phyloP scores from a whole-genome alignment of 371 early-diverging fungal genomes.

The Mortierella sp. region DNA sequence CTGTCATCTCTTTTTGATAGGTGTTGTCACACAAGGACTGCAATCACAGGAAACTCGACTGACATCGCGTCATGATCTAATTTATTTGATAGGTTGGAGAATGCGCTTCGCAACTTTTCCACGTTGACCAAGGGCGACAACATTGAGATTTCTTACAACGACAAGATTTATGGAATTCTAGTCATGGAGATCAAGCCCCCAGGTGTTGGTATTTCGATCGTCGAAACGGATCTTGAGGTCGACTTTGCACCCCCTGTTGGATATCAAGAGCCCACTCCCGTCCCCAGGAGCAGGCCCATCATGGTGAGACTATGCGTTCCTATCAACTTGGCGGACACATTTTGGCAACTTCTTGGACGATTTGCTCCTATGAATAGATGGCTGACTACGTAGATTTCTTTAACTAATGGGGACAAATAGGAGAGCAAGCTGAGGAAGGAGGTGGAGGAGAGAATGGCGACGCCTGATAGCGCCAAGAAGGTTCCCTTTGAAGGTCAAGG shows the following conservation, averaged over 20 bases:
- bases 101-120: slow-evolving; percentile 95
- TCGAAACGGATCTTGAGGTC: slow-evolving; percentile 99
- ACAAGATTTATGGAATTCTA: slow-evolving; percentile 89
- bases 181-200: slow-evolving; percentile 95
- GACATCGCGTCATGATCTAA: not conserved
- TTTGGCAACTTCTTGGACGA: not conserved
- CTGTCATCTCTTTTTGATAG: not conserved
- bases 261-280: slow-evolving; percentile 90
- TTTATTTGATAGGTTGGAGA: slow-evolving; percentile 82
- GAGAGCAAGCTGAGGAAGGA: slow-evolving; percentile 65
- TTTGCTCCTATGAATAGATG: not conserved
- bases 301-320: slow-evolving; percentile 53
- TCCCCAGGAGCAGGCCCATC: slow-evolving; percentile 55
- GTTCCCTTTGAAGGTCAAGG: slow-evolving; percentile 59
- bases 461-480: slow-evolving; percentile 57
- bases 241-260: slow-evolving; percentile 99
- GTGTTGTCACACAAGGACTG: not conserved
- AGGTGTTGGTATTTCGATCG: slow-evolving; percentile 91
- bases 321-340: not conserved
- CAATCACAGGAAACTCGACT: not conserved
- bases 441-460: slow-evolving; percentile 60
- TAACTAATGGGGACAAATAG: slow-evolving; percentile 41
- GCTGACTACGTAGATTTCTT: not conserved
- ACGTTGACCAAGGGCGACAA: slow-evolving; percentile 96
- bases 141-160: slow-evolving; percentile 94